These are phyloP conservation scores for Aspergillus transmontanensis DNA, from an alignment of 2,329 filamentous ascomycete genomes.

Conservation along the genomic window DNA sequence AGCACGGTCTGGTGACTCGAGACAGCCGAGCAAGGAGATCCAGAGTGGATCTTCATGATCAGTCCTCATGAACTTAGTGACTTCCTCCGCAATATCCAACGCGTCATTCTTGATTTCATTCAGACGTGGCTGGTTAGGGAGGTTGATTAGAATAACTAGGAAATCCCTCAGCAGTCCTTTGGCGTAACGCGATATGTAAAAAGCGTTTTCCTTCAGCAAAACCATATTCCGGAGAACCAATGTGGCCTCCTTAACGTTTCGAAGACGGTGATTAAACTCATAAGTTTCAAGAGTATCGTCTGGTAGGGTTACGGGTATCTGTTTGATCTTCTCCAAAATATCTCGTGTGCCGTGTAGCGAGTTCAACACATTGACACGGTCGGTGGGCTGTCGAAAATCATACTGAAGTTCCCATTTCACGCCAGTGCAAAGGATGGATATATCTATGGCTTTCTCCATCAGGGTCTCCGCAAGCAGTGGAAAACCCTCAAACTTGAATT, in stretches of 20 bases:
- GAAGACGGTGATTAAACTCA: slow-evolving; percentile 69
- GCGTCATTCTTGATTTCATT: slow-evolving; percentile 88
- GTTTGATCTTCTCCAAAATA: slow-evolving; percentile 70
- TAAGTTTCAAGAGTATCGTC: slow-evolving; percentile 71
- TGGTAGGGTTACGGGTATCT: slow-evolving; percentile 61
- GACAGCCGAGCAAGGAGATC: slow-evolving; percentile 60
- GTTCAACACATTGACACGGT: slow-evolving; percentile 61
- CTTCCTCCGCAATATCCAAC: slow-evolving; percentile 86
- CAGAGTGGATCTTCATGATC: slow-evolving; percentile 77
- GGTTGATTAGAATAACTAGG: slow-evolving; percentile 76
- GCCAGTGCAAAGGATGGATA: slow-evolving; percentile 78
- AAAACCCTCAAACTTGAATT: slow-evolving; percentile 93
- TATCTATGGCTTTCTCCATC: slow-evolving; percentile 78
- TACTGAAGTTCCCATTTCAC: slow-evolving; percentile 81
- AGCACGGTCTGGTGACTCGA: slow-evolving; percentile 74
- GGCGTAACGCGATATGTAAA: slow-evolving; percentile 73
- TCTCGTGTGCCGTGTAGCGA: slow-evolving; percentile 68
- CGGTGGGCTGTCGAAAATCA: slow-evolving; percentile 56
- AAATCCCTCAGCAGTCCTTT: slow-evolving; percentile 71
- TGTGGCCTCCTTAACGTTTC: slow-evolving; percentile 80
- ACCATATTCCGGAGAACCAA: slow-evolving; percentile 94
- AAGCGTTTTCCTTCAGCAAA: slow-evolving; percentile 85
- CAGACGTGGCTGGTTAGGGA: slow-evolving; percentile 70
- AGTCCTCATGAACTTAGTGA: slow-evolving; percentile 78
- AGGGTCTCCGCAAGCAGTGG: slow-evolving; percentile 84